These are phyloP conservation scores for Diaporthe destruens DNA, from an alignment of 2,329 filamentous ascomycete species.

Conservation along the genomic window DNA sequence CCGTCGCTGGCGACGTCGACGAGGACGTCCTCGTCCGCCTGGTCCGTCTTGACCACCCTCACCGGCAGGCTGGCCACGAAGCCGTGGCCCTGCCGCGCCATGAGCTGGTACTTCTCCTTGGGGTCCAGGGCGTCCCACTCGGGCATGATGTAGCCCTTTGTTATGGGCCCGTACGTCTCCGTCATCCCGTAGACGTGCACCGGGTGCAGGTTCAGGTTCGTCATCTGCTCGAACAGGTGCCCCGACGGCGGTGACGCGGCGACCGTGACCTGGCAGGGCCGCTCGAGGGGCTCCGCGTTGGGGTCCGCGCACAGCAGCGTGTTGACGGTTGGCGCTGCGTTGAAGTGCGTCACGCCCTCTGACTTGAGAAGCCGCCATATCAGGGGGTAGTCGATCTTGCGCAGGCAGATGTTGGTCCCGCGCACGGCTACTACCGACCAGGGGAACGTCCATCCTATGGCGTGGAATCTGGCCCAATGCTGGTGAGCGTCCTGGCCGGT, in stretches of 20 bases:
- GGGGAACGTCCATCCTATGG: conserved; percentile 86
- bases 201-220: conserved; percentile 81
- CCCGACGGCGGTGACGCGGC: conserved; percentile 91
- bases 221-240: conserved; percentile 94
- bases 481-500: neutral
- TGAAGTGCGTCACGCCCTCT: conserved; percentile 93
- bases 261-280: conserved; percentile 87
- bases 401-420: conserved; percentile 93
- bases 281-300: conserved; percentile 77
- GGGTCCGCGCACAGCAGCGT: conserved; percentile 87
- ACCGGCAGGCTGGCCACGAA: conserved; percentile 86
- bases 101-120: conserved; percentile 85
- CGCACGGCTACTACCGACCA: conserved; percentile 94
- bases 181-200: conserved; percentile 93
- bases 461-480: conserved; percentile 66
- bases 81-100: conserved; percentile 95
- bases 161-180: conserved; percentile 95
- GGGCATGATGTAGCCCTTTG: conserved; percentile 90
- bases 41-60: conserved; percentile 84
- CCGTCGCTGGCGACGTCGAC: conserved; percentile 65
- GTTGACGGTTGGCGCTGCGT: conserved; percentile 95
- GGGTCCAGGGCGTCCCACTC: conserved; percentile 81
- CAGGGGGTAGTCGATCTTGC: conserved; percentile 93
- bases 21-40: conserved; percentile 71
- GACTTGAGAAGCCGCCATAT: conserved; percentile 92